Base-by-base conservation (phyloP, 768 basidiomycete genomes). In the Boletus sp. region DNA sequence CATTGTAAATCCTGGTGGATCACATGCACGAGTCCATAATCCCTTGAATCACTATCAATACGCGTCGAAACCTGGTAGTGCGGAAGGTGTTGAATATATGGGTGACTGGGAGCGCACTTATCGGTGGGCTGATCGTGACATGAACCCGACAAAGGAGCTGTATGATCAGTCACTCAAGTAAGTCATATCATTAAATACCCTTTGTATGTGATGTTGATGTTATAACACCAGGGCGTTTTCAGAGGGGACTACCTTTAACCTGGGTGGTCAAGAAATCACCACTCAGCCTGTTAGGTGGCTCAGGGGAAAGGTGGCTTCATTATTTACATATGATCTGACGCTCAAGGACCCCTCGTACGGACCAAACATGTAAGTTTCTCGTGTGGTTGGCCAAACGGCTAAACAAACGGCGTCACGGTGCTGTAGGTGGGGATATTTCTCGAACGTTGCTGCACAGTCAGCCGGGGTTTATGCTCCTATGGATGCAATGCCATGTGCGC, bases 351-450 rank as follows among this genome's bases (percentile, higher is more conserved):
- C 61, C 8, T 53, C 50, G 15, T 65, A 66, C 7, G 55, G 53
- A 8, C 50, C 60, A 1, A 65, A 65, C 53, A 46, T 65, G 64
- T 65, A 47, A 40, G 64, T 54, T 36, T 3, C 1, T 48, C 20
- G 3, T 4, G 1, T 2, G 15, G 7, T 5, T 0, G 10, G 5
- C 28, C 12, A 35, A 24, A 3, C 11, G 2, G n/a, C 35, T 46
- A 9, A 6, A 36, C 30, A 17, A 20, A 18, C 7, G 4, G 8
- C 17, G 0, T 29, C 6, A 11, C 5, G 33, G 33, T 7, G 33
- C 4, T 40, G 42, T 41, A 63, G 62, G 62, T 63, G 62, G 62
- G 62, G 48, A 35, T 60, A 63, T 42, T 63, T 63, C 40, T 64
- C 61, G 5, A 58, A 30, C 47, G 32, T 4, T 9, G 54, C 7